phyloP scores from a whole-genome alignment of 345 rosid genomes.

The Hibiscus syriacus region DNA sequence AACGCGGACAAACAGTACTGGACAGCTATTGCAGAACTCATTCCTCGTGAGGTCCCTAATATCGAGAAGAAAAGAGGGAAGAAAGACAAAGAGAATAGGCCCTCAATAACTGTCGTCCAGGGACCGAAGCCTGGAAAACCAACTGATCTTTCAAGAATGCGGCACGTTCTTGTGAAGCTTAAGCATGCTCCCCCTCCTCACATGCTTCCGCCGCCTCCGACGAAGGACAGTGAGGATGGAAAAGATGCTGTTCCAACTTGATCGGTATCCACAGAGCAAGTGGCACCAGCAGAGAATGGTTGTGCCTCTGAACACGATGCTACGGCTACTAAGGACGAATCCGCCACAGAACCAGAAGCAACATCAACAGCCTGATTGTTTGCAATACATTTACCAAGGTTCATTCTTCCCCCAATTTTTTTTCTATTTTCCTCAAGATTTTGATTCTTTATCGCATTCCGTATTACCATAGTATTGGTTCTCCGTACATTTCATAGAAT shows the following conservation, averaged over 20 bases:
- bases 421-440: slow-evolving; percentile 6
- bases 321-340: slow-evolving; percentile 17
- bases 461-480: not conserved
- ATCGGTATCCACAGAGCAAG: slow-evolving; percentile 15
- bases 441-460: not conserved
- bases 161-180: too few relatives aligned
- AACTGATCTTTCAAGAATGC: slow-evolving; percentile 30
- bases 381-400: not conserved
- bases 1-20: slow-evolving; percentile 55
- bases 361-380: slow-evolving; percentile 23
- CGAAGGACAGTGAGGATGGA: slow-evolving; percentile 26
- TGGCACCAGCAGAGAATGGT: slow-evolving; percentile 17
- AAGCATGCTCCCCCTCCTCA: too few relatives aligned
- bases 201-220: slow-evolving; percentile 14
- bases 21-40: slow-evolving; percentile 61
- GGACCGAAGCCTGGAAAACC: slow-evolving; percentile 82
- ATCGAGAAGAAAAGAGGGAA: slow-evolving; percentile 49
- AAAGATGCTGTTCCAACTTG: slow-evolving; percentile 20
- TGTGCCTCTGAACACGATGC: slow-evolving; percentile 26
- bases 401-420: slow-evolving; percentile 6
- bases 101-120: slow-evolving; percentile 43
- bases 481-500: not conserved
- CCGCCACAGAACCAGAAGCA: slow-evolving; percentile 24
- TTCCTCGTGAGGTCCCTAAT: slow-evolving; percentile 63
- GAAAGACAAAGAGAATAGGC: slow-evolving; percentile 52